Percentiles rank a stretch among this genome's conserved stretches.
phyloP scores from a whole-genome alignment of 768 basidiomycete genomes.

The Pulveroboletus sp. region DNA sequence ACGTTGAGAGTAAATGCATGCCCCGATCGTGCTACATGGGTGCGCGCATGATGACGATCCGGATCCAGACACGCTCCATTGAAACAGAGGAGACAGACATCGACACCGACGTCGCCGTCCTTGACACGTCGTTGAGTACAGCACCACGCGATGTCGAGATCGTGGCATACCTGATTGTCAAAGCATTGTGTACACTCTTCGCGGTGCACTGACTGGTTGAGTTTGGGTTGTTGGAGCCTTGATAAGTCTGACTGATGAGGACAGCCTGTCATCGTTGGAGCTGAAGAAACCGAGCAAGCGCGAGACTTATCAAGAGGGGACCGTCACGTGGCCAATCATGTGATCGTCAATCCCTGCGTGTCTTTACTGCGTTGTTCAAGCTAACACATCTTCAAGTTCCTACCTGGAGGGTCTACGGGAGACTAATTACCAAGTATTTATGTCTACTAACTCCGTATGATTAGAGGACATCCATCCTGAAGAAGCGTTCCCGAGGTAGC shows the following conservation, averaged over 20 bases:
- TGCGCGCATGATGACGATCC: constrained; percentile 67
- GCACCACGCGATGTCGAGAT: constrained; percentile 3
- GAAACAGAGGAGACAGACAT: constrained; percentile 91
- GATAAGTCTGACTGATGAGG: constrained; percentile 51
- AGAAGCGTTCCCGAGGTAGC: constrained; percentile 21
- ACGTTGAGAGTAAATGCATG: constrained; percentile 83
- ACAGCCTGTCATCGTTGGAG: constrained; percentile 37
- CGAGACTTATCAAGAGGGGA: constrained; percentile 1
- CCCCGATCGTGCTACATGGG: constrained; percentile 67
- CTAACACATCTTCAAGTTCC: too few relatives aligned
- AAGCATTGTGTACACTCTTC: constrained; percentile 99
- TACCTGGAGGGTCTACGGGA: too few relatives aligned
- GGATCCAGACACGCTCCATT: constrained; percentile 81
- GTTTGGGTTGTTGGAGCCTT: constrained; percentile 51
- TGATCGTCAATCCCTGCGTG: not conserved
- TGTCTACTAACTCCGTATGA: too few relatives aligned
- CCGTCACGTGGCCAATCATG: constrained; percentile 5
- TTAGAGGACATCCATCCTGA: constrained; percentile 21
- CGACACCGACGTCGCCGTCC: constrained; percentile 74
- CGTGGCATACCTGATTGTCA: constrained; percentile 71
- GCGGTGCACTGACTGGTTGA: constrained; percentile 74
- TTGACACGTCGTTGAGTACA: constrained; percentile 26
- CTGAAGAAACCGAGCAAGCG: not conserved
- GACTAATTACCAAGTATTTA: too few relatives aligned
- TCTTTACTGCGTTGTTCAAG: too few relatives aligned